Percentiles rank a stretch among this genome's conserved stretches.
Conservation (phyloP, 805 yeast genomes). For the Myxozyma geophila region DNA sequence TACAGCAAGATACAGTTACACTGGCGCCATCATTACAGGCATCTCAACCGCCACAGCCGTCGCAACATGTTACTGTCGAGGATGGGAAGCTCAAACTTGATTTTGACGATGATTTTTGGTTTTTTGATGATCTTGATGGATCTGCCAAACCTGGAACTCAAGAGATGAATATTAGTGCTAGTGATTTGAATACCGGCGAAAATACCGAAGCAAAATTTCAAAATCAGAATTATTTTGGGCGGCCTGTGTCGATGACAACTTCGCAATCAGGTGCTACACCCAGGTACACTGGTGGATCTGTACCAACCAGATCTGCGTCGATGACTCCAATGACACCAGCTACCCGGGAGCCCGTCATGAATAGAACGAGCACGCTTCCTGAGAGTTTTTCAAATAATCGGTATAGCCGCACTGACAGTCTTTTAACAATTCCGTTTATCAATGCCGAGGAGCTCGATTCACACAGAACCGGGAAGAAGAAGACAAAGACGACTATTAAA, state of each 20-base stretch:
- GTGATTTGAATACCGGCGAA: not conserved
- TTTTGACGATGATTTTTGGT: slow-evolving; percentile 14
- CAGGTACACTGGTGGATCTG: not conserved
- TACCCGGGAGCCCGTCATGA: not conserved
- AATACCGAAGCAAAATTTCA: not conserved
- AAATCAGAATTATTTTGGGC: no score
- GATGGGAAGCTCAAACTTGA: slow-evolving; percentile 25
- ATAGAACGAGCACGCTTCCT: slow-evolving; percentile 11
- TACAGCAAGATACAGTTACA: slow-evolving; percentile 12
- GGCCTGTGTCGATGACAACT: no score
- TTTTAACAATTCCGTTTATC: slow-evolving; percentile 13
- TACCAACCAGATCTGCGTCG: not conserved
- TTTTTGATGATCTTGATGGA: slow-evolving; percentile 3
- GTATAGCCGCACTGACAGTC: slow-evolving; percentile 12
- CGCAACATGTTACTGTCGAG: slow-evolving; percentile 18
- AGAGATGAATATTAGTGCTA: not conserved
- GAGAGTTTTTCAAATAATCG: slow-evolving; percentile 3
- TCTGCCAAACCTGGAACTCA: not conserved
- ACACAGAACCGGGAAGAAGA: slow-evolving; percentile 5
- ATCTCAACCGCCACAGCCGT: not conserved
- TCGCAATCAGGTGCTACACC: no score
- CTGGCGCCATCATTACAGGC: slow-evolving; percentile 1
- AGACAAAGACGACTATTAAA: slow-evolving; percentile 14
- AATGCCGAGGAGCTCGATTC: not conserved
- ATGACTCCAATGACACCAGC: not conserved